phyloP scores from a whole-genome alignment of 306 rosid genomes.

The Gleditsia sinensis region DNA sequence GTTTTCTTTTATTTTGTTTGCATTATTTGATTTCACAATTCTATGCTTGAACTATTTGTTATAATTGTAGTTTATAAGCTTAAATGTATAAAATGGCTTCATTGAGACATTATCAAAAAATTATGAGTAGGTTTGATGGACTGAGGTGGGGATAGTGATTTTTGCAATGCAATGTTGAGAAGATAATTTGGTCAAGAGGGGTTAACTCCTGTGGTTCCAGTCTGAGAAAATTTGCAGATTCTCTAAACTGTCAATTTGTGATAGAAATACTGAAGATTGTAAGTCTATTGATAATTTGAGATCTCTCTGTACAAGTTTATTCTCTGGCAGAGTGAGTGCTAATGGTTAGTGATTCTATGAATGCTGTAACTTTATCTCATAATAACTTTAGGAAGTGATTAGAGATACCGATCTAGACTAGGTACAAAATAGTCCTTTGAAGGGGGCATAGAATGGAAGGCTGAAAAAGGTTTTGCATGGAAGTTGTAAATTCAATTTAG shows the following conservation, averaged over 20 bases:
- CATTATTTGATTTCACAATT: neutral
- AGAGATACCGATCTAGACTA: neutral
- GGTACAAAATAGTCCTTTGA: neutral
- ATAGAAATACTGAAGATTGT: conserved; percentile 18
- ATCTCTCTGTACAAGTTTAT: too few relatives aligned
- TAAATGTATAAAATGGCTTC: neutral
- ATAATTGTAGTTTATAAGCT: neutral
- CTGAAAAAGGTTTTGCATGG: neutral
- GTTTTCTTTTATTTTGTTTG: neutral
- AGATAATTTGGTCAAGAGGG: neutral
- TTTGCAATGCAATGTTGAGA: neutral
- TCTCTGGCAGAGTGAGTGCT: neutral
- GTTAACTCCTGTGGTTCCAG: conserved; percentile 1
- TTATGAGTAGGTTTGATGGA: neutral
- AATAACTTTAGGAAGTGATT: neutral
- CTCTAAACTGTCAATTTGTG: neutral
- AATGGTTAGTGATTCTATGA: neutral
- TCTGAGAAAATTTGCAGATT: neutral
- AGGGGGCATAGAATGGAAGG: neutral
- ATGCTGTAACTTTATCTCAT: conserved; percentile 12
- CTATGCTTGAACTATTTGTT: neutral
- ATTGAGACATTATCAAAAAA: neutral
- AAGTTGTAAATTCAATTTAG: neutral
- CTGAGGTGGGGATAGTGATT: neutral
- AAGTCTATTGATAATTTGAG: neutral